A percentile compares a stretch with the other conserved stretches of the same genome.
Evolutionary conservation across 176 grass and related monocot genomes (phyloP).

Genomic region (Phoenix dactylifera): DNA sequence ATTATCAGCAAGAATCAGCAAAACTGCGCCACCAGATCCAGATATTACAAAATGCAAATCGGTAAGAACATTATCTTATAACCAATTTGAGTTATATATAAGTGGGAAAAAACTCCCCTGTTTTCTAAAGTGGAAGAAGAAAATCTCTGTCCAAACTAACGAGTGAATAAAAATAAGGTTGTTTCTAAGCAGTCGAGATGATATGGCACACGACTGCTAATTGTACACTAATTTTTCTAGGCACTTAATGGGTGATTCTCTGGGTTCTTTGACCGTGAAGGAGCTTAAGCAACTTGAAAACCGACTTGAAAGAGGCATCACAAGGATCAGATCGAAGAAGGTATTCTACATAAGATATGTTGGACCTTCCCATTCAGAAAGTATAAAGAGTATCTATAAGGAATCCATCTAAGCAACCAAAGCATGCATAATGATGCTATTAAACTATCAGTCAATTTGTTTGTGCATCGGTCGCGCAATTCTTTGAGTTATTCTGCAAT

Average conservation of each 20-base stretch:
- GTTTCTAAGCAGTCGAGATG: too few relatives aligned
- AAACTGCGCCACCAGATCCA: constrained; percentile 15
- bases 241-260: constrained; percentile 53
- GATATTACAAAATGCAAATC: constrained; percentile 12
- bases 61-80: not conserved
- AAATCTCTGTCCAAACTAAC: too few relatives aligned
- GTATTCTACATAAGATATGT: constrained; percentile 12
- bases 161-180: too few relatives aligned
- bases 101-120: too few relatives aligned
- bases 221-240: constrained; percentile 6
- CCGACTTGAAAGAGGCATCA: constrained; percentile 67
- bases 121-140: too few relatives aligned
- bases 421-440: too few relatives aligned
- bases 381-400: too few relatives aligned
- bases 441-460: too few relatives aligned
- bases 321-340: constrained; percentile 69
- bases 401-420: too few relatives aligned
- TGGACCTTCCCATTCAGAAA: not conserved
- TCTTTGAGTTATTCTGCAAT: too few relatives aligned
- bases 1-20: constrained; percentile 11
- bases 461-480: too few relatives aligned
- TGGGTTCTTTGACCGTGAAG: constrained; percentile 42
- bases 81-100: not conserved
- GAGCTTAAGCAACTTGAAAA: constrained; percentile 74
- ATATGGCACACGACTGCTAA: too few relatives aligned